A percentile compares a stretch with the other conserved stretches of the same genome.
phyloP scores from a whole-genome alignment of 352 stramenopile species.

The Phytopythium vexans region DNA sequence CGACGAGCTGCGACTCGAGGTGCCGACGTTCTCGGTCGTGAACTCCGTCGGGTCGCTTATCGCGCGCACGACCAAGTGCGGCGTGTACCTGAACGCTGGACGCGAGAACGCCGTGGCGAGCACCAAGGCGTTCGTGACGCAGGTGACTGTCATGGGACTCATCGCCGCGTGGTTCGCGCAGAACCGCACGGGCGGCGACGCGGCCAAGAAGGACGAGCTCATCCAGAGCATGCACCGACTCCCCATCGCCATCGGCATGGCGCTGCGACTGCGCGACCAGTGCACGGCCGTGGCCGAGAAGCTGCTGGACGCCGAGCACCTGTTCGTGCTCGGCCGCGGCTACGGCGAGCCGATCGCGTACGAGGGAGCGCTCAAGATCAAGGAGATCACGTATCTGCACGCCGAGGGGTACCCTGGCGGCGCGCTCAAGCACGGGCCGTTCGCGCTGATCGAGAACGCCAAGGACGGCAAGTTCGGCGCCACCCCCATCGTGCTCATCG shows the following conservation, averaged over 20 bases:
- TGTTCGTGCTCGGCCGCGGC: slow-evolving; percentile 95
- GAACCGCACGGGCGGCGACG: slow-evolving; percentile 80
- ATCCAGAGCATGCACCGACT: slow-evolving; percentile 96
- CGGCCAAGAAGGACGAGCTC: slow-evolving; percentile 83
- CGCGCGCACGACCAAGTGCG: slow-evolving; percentile 90
- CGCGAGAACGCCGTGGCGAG: slow-evolving; percentile 97
- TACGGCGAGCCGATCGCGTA: slow-evolving; percentile 94
- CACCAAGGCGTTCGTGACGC: slow-evolving; percentile 99
- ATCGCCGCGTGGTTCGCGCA: slow-evolving; percentile 92
- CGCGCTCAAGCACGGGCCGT: slow-evolving; percentile 98
- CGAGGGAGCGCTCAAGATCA: slow-evolving; percentile 98
- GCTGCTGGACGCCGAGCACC: slow-evolving; percentile 89
- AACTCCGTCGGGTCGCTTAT: slow-evolving; percentile 98
- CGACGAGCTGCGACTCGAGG: slow-evolving; percentile 60
- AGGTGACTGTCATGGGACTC: slow-evolving; percentile 91
- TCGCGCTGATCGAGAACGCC: slow-evolving; percentile 96
- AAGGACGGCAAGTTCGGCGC: slow-evolving; percentile 93
- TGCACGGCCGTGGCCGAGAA: slow-evolving; percentile 88
- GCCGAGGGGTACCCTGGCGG: slow-evolving; percentile 97
- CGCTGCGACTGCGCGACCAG: slow-evolving; percentile 90
- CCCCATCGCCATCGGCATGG: slow-evolving; percentile 98
- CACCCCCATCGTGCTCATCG: slow-evolving; percentile 97
- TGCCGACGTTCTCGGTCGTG: slow-evolving; percentile 92
- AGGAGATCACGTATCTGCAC: slow-evolving; percentile 99
- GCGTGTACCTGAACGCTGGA: slow-evolving; percentile 98